Percentiles rank a stretch among this genome's conserved stretches.
Evolutionary conservation across 163 green algal species (phyloP).

Genomic region (Scenedesmus sp.): DNA sequence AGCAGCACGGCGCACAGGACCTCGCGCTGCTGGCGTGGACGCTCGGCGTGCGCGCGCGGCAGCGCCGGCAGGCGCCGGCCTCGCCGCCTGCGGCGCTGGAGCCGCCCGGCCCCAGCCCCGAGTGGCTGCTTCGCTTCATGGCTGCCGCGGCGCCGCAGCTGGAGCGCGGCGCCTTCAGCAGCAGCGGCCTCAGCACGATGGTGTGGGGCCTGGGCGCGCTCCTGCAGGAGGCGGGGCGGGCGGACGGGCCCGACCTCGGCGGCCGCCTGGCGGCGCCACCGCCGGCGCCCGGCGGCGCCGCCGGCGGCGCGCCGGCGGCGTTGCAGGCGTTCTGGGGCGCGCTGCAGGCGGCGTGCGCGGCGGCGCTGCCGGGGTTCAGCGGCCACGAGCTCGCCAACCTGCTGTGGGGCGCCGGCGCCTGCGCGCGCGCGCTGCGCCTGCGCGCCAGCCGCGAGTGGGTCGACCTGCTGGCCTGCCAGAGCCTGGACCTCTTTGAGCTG

Average conservation of each 20-base stretch:
- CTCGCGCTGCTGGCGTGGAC: slow-evolving; percentile 31
- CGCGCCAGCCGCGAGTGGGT: slow-evolving; percentile 20
- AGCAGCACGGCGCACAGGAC: slow-evolving; percentile 4
- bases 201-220: slow-evolving; percentile 19
- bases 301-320: not conserved
- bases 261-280: too few relatives aligned
- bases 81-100: too few relatives aligned
- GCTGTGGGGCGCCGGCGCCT: slow-evolving; percentile 12
- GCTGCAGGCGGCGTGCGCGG: not conserved
- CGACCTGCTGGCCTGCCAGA: slow-evolving; percentile 19
- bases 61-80: slow-evolving; percentile 18
- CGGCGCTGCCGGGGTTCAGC: not conserved
- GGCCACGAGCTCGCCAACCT: slow-evolving; percentile 16
- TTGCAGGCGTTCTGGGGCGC: not conserved
- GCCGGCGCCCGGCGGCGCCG: too few relatives aligned
- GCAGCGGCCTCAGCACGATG: slow-evolving; percentile 11
- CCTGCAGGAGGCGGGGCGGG: not conserved
- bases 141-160: slow-evolving; percentile 10
- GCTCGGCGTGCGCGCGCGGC: not conserved
- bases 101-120: not conserved
- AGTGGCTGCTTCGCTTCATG: not conserved
- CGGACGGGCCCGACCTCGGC: too few relatives aligned
- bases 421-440: not conserved
- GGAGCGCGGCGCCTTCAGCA: not conserved
- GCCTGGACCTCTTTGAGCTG: slow-evolving; percentile 18